Base-by-base conservation (phyloP, 345 rosid species). In the Gynandropsis gynandra region DNA sequence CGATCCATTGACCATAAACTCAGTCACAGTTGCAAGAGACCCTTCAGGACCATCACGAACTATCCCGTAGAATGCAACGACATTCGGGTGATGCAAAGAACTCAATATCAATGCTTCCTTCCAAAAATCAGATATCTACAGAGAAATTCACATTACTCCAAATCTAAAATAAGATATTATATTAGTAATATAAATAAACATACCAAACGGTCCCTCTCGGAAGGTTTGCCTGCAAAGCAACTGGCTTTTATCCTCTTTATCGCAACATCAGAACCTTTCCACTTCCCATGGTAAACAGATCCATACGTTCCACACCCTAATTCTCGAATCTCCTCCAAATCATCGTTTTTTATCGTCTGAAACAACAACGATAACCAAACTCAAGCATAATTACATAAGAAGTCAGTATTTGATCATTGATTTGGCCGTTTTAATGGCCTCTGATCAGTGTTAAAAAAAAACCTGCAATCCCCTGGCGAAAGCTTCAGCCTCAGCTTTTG, bases 41-140 rank as follows among this genome's bases (percentile, higher is more conserved):
- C 97, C 99, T 54, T 87, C 94, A 43, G 95, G 98, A 48, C 98
- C 98, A 75, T 87, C 99, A 67, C 99, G 95, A 54, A 87, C 99
- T 65, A 92, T 87, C 42, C 97, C 99, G 72, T 92, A 92, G 74
- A 92, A 87, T 43, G 99, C 75, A 62, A 92, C 95, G 38, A 92
- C 99, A 65, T 87, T 92, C 29, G 99, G 99, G 72, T 92, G 99
- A 72, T 92, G 99, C 63, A 92, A 72, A 53, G 99, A 92, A 69
- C 99, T 81, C 72, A 92, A 74, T 65, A 82, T 72, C 74, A 76
- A 68, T 29, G 99, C 97, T 74, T 92, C 99, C 73, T 79, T 92
- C 99, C 99, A 92, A 67, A 92, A 92, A 73, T 92, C 99, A 5
- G 86, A 87, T 45, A 92, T 92, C 99, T 92, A 64, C 53, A 71